These are phyloP conservation scores for Wolfiporia cocos DNA, from an alignment of 1,284 basidiomycete genomes.

Conservation along the genomic window DNA sequence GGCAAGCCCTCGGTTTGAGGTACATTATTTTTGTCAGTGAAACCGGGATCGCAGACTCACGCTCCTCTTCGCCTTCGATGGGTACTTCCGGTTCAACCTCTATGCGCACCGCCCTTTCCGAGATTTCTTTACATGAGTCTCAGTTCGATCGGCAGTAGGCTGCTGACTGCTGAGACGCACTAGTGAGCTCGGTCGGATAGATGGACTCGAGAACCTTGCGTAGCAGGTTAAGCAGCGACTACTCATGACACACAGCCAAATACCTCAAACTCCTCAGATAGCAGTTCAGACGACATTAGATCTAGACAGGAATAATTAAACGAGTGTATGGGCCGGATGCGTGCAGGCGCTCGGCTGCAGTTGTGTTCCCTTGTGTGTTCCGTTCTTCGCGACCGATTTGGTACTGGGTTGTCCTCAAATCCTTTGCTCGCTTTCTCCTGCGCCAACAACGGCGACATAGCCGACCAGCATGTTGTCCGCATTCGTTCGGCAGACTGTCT, in stretches of 20 bases:
- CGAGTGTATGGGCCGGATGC: too few relatives aligned
- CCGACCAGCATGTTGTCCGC: too few relatives aligned
- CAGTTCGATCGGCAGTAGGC: slow-evolving; percentile 32
- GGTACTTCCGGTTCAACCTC: slow-evolving; percentile 85
- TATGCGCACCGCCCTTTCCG: slow-evolving; percentile 79
- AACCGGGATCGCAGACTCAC: slow-evolving; percentile 38
- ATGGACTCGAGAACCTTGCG: slow-evolving; percentile 89
- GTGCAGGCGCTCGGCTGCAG: too few relatives aligned
- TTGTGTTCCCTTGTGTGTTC: too few relatives aligned
- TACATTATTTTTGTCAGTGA: not conserved
- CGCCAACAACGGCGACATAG: too few relatives aligned
- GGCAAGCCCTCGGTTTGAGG: slow-evolving; percentile 10
- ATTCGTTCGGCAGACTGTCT: too few relatives aligned
- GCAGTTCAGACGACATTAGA: slow-evolving; percentile 51
- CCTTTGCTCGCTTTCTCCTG: too few relatives aligned
- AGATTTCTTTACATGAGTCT: slow-evolving; percentile 70
- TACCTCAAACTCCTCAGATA: slow-evolving; percentile 88
- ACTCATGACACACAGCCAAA: slow-evolving; percentile 6
- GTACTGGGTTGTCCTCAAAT: too few relatives aligned
- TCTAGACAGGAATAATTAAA: too few relatives aligned
- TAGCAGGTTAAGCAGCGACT: slow-evolving; percentile 5
- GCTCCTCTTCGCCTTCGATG: slow-evolving; percentile 49
- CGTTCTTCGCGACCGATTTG: too few relatives aligned
- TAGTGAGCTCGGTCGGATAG: slow-evolving; percentile 89
- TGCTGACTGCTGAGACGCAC: slow-evolving; percentile 48